Conservation (phyloP, 257 asterid genomes). For the Plantago elongata region DNA sequence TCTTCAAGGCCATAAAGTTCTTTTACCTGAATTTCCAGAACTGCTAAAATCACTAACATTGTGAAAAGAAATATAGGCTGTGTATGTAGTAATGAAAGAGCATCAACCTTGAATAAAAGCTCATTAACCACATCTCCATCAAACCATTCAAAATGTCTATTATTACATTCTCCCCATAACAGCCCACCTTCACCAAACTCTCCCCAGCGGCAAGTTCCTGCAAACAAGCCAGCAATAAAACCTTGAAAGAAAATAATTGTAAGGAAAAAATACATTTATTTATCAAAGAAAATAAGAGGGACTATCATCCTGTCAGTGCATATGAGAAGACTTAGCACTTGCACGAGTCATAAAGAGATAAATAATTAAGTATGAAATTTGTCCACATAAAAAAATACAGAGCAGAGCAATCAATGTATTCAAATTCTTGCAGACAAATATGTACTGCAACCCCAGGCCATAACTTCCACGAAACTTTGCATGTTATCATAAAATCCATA, state of each 20-base stretch:
- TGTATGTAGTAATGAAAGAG: slow-evolving; percentile 11
- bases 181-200: slow-evolving; percentile 99
- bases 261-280: no score
- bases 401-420: neutral
- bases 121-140: slow-evolving; percentile 59
- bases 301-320: no score
- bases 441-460: neutral
- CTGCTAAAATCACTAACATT: slow-evolving; percentile 1
- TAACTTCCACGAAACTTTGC: no score
- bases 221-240: slow-evolving; percentile 23
- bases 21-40: slow-evolving; percentile 59
- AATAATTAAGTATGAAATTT: neutral
- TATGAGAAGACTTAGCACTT: neutral
- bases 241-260: neutral
- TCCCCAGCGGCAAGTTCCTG: slow-evolving; percentile 97
- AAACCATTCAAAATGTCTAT: slow-evolving; percentile 86
- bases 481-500: neutral
- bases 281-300: no score
- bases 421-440: neutral
- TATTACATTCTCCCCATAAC: slow-evolving; percentile 90
- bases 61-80: neutral
- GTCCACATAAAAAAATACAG: neutral
- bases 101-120: slow-evolving; percentile 68
- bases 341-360: neutral
- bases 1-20: slow-evolving; percentile 86